A percentile compares a stretch with the other conserved stretches of the same genome.
These are phyloP conservation scores for Lachnellula arida DNA, from an alignment of 2,329 filamentous ascomycete species.

Conservation along the genomic window DNA sequence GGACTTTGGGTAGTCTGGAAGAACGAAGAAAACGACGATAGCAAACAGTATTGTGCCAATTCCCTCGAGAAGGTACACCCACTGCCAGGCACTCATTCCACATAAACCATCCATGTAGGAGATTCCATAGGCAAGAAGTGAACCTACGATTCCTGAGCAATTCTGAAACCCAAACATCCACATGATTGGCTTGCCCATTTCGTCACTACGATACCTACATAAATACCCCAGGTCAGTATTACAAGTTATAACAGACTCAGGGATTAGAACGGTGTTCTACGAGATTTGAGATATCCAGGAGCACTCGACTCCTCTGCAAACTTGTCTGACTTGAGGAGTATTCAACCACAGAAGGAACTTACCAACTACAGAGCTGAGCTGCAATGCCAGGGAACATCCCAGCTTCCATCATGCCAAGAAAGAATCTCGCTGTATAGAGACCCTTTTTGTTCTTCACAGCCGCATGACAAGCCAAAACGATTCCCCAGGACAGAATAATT, in stretches of 20 bases:
- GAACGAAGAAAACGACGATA: slow-evolving; percentile 34
- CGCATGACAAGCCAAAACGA: slow-evolving; percentile 36
- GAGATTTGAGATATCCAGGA: too few relatives aligned
- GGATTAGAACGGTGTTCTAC: too few relatives aligned
- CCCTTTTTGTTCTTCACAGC: slow-evolving; percentile 36
- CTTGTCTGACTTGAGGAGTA: too few relatives aligned
- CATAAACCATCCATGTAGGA: slow-evolving; percentile 38
- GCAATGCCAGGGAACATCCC: slow-evolving; percentile 40
- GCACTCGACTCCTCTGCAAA: too few relatives aligned
- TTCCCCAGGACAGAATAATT: slow-evolving; percentile 36
- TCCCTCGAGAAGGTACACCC: slow-evolving; percentile 45
- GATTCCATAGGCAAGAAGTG: slow-evolving; percentile 48
- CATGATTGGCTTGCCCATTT: slow-evolving; percentile 38
- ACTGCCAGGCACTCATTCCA: slow-evolving; percentile 53
- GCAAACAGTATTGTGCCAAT: slow-evolving; percentile 38
- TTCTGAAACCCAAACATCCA: slow-evolving; percentile 40
- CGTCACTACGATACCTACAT: slow-evolving; percentile 38
- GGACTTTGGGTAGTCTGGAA: slow-evolving; percentile 43
- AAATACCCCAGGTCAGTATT: too few relatives aligned
- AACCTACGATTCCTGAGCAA: slow-evolving; percentile 34
- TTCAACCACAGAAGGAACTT: too few relatives aligned
- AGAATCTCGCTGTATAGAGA: slow-evolving; percentile 37
- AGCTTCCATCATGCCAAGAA: slow-evolving; percentile 39
- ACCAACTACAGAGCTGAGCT: slow-evolving; percentile 40
- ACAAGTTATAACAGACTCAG: too few relatives aligned